Base-by-base conservation (phyloP, 305 asterid species). In the Ilex paraguariensis region DNA sequence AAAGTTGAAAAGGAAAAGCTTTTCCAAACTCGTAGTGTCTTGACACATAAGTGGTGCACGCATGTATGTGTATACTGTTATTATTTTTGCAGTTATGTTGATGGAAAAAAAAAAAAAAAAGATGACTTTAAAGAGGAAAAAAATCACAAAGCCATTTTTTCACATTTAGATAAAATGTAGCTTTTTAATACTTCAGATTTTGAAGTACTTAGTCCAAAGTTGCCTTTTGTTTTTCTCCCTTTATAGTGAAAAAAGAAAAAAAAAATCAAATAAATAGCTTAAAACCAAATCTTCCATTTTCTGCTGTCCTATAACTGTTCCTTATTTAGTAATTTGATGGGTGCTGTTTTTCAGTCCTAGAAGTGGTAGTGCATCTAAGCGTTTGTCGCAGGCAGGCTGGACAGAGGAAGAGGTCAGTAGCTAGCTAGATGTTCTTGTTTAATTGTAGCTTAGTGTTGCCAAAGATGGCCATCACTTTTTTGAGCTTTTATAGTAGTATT, bases 331-430 rank as follows among this genome's bases (percentile, higher is more conserved):
- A 57, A 53, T 65, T 28, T 17, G 44, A 10, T 57, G 66, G 61
- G 81, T 15, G 56, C 6, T 52, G 56, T 52, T 80, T 57, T 68
- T 70, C 72, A 68, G 81, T 58, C 59, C 67, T 61, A 73, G 31
- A 40, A 81, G 82, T 67, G 76, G 65, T 30, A 73, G 75, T 69
- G 78, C 75, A 48, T 77, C 81, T 48, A 85, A 77, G 78, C 93
- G 97, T 54, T 70, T 95, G 51, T 90, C 97, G 51, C 90, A 80
- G 66, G 95, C 96, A 71, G 97, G 97, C 60, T 90, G 97, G 97
- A 87, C 95, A 32, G 81, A 76, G 61, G 88, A 87, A 73, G 92
- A 90, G 96, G 97, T 90, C 32, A 31, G 71, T 54, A 7, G 69
- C 66, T 54, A 7, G 69, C 66, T 60, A 67, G 28, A 17, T 31